A percentile compares a stretch with the other conserved stretches of the same genome.
Conservation (phyloP, 176 grass and related monocot species). For the Dendrocalamus sinicus region DNA sequence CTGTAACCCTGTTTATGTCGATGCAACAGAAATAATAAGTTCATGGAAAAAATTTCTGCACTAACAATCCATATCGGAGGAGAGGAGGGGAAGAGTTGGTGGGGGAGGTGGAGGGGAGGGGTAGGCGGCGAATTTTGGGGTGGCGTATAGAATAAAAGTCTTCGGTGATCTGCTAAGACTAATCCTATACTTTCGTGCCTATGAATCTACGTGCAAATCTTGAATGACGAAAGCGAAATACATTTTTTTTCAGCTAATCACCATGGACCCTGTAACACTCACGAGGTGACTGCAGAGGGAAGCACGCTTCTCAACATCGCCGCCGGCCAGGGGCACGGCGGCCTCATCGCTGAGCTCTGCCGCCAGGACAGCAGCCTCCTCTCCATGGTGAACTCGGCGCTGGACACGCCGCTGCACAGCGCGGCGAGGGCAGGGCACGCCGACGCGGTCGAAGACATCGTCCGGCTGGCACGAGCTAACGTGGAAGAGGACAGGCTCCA, state of each 20-base stretch:
- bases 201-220: background rate
- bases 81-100: background rate
- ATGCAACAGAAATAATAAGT: too few relatives aligned
- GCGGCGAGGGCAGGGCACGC: constrained; percentile 33
- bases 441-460: background rate
- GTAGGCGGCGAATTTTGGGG: background rate
- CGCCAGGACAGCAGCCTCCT: constrained; percentile 9
- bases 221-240: background rate
- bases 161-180: background rate
- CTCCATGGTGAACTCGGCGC: background rate
- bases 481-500: constrained; percentile 3
- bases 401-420: constrained; percentile 57
- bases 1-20: background rate
- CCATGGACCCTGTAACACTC: constrained; percentile 1
- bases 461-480: background rate
- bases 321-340: constrained; percentile 14
- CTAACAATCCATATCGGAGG: too few relatives aligned
- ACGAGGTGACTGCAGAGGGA: constrained; percentile 35
- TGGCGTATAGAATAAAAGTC: background rate
- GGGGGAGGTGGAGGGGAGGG: background rate
- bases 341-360: constrained; percentile 38
- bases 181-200: background rate
- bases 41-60: too few relatives aligned
- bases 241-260: constrained; percentile 7
- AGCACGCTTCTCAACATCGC: constrained; percentile 59